Evolutionary conservation across 192 early-diverging fungal species (phyloP), one percentile per base, ranked within the genome.

Genomic region (Pilaira anomala): DNA sequence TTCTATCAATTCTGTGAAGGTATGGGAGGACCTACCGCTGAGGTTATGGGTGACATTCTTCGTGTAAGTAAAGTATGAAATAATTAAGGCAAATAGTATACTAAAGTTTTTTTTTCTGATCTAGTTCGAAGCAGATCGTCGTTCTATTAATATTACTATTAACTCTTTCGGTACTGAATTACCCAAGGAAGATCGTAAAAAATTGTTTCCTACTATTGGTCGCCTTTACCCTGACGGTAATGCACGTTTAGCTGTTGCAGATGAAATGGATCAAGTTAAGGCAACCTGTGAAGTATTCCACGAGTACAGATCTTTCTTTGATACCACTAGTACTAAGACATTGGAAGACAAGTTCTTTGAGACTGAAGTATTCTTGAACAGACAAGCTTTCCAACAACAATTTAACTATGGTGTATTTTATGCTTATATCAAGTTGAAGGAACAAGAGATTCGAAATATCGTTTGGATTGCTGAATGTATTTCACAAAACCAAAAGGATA

Each of bases 391-490:
- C 73, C 87, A 92, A 69, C 94, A 95, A 75, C 96, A 99, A 75
- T 99, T 98, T 83, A 93, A 96, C 66, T 98, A 85, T 72, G 94
- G 90, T 40, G 84, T 97, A 16, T 99, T 98, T 64, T 99, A 95
- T 70, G 82, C 93, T 30, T 99, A 88, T 83, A 76, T 99, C 55
- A 91, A 94, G 73, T 79, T 99, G 61, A 95, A 95, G 82, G 97
- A 99, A 78, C 97, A 99, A 63, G 96, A 99, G 78, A 92, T 99
- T 60, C 83, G 97, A 41, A 98, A 98, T 73, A 93, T 99, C 78
- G 88, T 96, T 36, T 99, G 95, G 96, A 96, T 99, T 71, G 91
- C 94, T 29, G 96, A 99, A 80, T 98, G 96, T 75, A 97, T 98
- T 72, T 89, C 93, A n/a, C 95, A 96, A 79, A 86, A 92, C 62